phyloP scores from a whole-genome alignment of 805 yeast species.

The Schizosaccharomyces cryophilus region DNA sequence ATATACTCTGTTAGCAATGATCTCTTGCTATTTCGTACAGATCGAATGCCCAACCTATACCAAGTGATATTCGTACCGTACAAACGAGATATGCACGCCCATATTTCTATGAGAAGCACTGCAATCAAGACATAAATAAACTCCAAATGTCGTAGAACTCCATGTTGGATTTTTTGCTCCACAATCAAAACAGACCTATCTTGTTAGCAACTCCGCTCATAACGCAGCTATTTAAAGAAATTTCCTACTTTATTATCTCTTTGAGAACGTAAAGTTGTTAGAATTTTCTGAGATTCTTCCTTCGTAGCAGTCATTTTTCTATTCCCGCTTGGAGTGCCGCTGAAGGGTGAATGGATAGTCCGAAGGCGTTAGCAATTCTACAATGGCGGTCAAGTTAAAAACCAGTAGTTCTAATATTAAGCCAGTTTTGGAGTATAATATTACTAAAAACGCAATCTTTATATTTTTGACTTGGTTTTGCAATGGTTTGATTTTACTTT shows the following conservation, averaged over 20 bases:
- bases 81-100: constrained; percentile 84
- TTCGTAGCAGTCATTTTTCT: constrained; percentile 1
- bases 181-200: constrained; percentile 66
- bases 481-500: too few species aligned
- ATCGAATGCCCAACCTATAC: not conserved
- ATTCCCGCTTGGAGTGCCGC: not conserved
- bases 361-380: not conserved
- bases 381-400: not conserved
- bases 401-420: not conserved
- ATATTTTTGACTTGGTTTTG: too few species aligned
- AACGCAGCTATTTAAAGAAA: not conserved
- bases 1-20: constrained; percentile 24
- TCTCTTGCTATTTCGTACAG: too few species aligned
- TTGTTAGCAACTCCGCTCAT: not conserved
- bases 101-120: constrained; percentile 85
- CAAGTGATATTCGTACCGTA: not conserved
- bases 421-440: too few species aligned
- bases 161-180: constrained; percentile 86
- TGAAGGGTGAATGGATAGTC: not conserved
- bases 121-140: constrained; percentile 77
- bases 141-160: constrained; percentile 94
- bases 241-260: constrained; percentile 1
- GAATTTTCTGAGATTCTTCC: not conserved
- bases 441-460: too few species aligned
- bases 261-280: not conserved